These are phyloP conservation scores for Artemisia tridentata DNA, from an alignment of 129 eudicot genomes.

Conservation along the genomic window DNA sequence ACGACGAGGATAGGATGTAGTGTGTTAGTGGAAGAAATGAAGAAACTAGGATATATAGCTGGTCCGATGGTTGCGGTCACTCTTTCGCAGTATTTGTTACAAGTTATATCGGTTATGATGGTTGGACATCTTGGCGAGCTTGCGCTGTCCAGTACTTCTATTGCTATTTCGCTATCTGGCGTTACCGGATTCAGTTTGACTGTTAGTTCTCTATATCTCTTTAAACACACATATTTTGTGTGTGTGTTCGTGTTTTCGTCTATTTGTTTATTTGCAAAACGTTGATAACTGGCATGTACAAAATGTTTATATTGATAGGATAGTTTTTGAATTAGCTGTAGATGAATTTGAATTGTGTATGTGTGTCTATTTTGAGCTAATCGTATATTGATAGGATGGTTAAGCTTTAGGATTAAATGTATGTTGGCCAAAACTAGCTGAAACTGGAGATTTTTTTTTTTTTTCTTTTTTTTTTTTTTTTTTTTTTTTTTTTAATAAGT, in stretches of 20 bases:
- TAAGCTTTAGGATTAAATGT: too few relatives aligned
- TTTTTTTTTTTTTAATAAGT: too few relatives aligned
- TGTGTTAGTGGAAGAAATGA: slow-evolving; percentile 43
- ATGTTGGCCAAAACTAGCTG: too few relatives aligned
- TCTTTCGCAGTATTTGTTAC: slow-evolving; percentile 44
- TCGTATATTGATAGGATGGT: too few relatives aligned
- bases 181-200: slow-evolving; percentile 71
- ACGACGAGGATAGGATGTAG: slow-evolving; percentile 23
- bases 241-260: background rate
- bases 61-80: slow-evolving; percentile 73
- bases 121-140: slow-evolving; percentile 76
- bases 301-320: background rate
- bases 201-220: slow-evolving; percentile 29
- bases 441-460: too few relatives aligned
- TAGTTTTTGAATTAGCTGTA: background rate
- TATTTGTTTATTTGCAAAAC: background rate
- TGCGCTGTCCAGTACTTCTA: slow-evolving; percentile 60
- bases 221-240: background rate
- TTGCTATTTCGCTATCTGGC: slow-evolving; percentile 55
- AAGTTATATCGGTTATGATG: slow-evolving; percentile 50
- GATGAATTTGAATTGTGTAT: background rate
- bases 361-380: background rate
- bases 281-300: too few relatives aligned
- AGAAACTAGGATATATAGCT: slow-evolving; percentile 49
- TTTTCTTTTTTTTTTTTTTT: too few relatives aligned